Evolutionary conservation across 2,329 filamentous ascomycete species (phyloP).

Genomic region (Thielaviopsis ethacetica): DNA sequence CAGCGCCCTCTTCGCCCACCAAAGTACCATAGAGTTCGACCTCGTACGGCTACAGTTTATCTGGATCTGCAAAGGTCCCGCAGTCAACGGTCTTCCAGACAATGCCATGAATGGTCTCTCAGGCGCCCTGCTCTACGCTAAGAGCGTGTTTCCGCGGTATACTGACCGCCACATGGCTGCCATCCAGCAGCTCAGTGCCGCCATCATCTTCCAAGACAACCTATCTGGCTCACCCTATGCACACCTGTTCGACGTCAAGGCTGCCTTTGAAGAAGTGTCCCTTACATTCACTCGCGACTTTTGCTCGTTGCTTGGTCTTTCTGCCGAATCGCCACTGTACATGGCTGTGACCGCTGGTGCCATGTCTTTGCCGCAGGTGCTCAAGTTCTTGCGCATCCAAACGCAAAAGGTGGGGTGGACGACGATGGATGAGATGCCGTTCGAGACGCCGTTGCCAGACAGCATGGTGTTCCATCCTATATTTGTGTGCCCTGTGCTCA

Average conservation of each 20-base stretch:
- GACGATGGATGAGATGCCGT: slow-evolving; percentile 74
- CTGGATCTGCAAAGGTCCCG: slow-evolving; percentile 59
- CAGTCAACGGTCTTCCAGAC: slow-evolving; percentile 37
- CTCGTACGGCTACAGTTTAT: slow-evolving; percentile 80
- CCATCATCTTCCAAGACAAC: slow-evolving; percentile 65
- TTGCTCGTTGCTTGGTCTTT: slow-evolving; percentile 77
- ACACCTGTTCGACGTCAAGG: slow-evolving; percentile 57
- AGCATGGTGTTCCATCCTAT: slow-evolving; percentile 77
- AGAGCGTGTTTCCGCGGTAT: slow-evolving; percentile 57
- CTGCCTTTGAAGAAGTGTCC: slow-evolving; percentile 68
- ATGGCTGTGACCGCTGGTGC: slow-evolving; percentile 83
- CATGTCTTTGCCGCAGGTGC: slow-evolving; percentile 73
- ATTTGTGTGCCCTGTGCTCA: slow-evolving; percentile 93
- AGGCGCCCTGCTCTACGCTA: slow-evolving; percentile 61
- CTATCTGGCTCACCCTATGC: slow-evolving; percentile 62
- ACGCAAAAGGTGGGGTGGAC: slow-evolving; percentile 92
- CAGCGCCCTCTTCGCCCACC: slow-evolving; percentile 55
- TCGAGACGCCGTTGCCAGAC: slow-evolving; percentile 45
- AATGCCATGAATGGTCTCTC: slow-evolving; percentile 36
- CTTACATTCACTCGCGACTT: slow-evolving; percentile 87
- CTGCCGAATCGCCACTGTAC: slow-evolving; percentile 83
- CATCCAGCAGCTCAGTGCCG: slow-evolving; percentile 64
- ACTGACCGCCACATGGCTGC: slow-evolving; percentile 59
- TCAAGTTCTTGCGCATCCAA: slow-evolving; percentile 80
- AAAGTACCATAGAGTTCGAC: slow-evolving; percentile 91